Evolutionary conservation across 2,329 filamentous ascomycete species (phyloP).

Genomic region (Rosellinia necatrix): DNA sequence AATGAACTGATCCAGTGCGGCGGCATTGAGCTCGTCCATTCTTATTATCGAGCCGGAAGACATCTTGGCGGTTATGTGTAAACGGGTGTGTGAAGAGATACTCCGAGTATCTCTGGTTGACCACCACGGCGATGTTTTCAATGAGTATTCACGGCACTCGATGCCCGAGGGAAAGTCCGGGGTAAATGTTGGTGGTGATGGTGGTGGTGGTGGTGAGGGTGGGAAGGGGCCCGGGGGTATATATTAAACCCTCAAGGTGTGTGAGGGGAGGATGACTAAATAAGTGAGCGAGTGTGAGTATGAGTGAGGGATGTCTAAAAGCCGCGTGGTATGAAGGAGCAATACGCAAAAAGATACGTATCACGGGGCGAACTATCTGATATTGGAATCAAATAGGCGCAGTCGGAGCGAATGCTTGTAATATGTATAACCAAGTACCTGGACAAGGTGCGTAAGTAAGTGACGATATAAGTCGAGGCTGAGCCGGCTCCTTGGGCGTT

Average conservation of each 20-base stretch:
- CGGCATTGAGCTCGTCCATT: constrained; percentile 67
- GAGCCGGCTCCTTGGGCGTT: constrained; percentile 34
- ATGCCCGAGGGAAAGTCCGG: constrained; percentile 29
- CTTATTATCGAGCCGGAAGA: constrained; percentile 52
- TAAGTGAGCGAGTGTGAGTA: constrained; percentile 25
- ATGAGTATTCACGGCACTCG: neutral
- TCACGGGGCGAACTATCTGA: constrained; percentile 40
- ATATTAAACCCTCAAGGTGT: constrained; percentile 33
- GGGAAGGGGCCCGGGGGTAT: constrained; percentile 35
- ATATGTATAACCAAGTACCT: constrained; percentile 20
- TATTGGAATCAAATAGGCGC: constrained; percentile 38
- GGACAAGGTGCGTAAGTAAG: constrained; percentile 34
- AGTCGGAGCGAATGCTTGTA: constrained; percentile 25
- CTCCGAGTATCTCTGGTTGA: constrained; percentile 1
- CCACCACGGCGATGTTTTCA: constrained; percentile 2
- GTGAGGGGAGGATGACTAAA: constrained; percentile 11
- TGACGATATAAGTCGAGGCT: constrained; percentile 43
- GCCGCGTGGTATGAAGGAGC: constrained; percentile 10
- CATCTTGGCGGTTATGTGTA: constrained; percentile 47
- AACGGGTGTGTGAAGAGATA: constrained; percentile 20
- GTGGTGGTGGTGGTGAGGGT: constrained; percentile 23
- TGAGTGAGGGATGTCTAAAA: constrained; percentile 21
- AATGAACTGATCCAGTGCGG: constrained; percentile 79
- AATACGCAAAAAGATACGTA: constrained; percentile 34
- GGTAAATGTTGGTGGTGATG: constrained; percentile 26